Evolutionary conservation across 2,329 filamentous ascomycete genomes (phyloP), one percentile per base, ranked within the genome.

Genomic region (Ploettnerulaceae sp.): DNA sequence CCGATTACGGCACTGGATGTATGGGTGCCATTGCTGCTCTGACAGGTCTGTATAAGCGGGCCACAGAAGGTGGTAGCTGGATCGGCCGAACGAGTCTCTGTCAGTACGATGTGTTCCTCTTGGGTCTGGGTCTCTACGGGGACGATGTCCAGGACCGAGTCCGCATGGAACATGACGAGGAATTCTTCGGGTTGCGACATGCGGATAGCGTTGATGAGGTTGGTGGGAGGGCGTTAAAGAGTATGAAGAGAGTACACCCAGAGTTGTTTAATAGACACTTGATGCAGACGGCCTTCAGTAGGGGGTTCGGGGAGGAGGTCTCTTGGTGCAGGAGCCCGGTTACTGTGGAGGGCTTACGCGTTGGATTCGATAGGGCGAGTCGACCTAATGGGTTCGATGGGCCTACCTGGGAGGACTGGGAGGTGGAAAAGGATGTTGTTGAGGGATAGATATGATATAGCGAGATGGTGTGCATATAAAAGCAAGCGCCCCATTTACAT

Each of bases 1-100:
- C 74, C 17, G 77, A 77, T 65, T 87, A 87, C 57, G 82, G 82
- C 29, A 86, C 83, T 0, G 84, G 83, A 22, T 85, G 81, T 59
- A 81, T 86, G 67, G 84, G 82, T 3, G 79, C 81, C 34, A 80
- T 84, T 54, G 79, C 82, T 3, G 82, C 82, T 0, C 62, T 88
- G 26, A 72, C 73, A 0, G 83, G 81, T 1, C 69, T 87, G 7
- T 80, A 79, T 57, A 73, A 75, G 56, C 73, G 84, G 24, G 76
- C 82, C 0, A 79, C 73, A 7, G 63, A 67, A 9, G 83, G 83
- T 14, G 83, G 83, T 1, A 84, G 79, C 1, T 86, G 82, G 71
- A 71, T 80, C 48, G 81, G 81, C 37, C 78, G 75, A 42, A 77
- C 75, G 0, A 82, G 79, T 1, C 68, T 86, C 14, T 71, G 81